Conservation (phyloP, 148 eudicot genomes). For the Chenopodium formosanum region DNA sequence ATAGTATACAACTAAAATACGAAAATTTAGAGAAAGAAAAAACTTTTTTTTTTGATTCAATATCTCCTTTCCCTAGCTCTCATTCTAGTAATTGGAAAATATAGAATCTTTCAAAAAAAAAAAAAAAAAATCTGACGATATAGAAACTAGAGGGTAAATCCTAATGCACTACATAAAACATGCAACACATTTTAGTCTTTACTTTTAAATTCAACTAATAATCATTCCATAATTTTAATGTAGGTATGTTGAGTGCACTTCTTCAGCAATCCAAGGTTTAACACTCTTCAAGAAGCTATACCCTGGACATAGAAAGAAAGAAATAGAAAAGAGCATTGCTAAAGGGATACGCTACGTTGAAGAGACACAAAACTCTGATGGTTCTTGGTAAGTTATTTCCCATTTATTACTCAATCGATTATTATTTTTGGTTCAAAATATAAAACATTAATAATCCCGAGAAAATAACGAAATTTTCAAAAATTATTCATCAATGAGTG, state of each 20-base stretch:
- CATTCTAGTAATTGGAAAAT: no score
- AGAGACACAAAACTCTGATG: conserved; percentile 44
- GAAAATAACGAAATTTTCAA: no score
- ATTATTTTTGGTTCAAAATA: neutral
- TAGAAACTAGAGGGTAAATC: no score
- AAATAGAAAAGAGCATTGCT: conserved; percentile 40
- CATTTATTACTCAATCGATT: neutral
- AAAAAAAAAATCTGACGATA: no score
- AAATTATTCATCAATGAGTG: neutral
- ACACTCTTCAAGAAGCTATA: conserved; percentile 38
- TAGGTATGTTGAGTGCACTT: conserved; percentile 46
- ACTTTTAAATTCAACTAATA: neutral
- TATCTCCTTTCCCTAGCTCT: no score
- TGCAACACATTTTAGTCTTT: no score
- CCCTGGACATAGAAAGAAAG: conserved; percentile 39
- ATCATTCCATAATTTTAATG: neutral
- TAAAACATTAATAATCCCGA: no score
- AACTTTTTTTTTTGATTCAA: no score
- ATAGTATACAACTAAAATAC: no score
- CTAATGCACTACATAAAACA: no score
- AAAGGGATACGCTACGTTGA: conserved; percentile 39
- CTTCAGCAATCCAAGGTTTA: conserved; percentile 46
- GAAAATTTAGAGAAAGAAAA: no score
- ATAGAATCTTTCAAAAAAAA: no score
- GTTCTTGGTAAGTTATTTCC: conserved; percentile 40